Base-by-base conservation (phyloP, 1,139 yeast species). In the Candida pseudocylindracea region DNA sequence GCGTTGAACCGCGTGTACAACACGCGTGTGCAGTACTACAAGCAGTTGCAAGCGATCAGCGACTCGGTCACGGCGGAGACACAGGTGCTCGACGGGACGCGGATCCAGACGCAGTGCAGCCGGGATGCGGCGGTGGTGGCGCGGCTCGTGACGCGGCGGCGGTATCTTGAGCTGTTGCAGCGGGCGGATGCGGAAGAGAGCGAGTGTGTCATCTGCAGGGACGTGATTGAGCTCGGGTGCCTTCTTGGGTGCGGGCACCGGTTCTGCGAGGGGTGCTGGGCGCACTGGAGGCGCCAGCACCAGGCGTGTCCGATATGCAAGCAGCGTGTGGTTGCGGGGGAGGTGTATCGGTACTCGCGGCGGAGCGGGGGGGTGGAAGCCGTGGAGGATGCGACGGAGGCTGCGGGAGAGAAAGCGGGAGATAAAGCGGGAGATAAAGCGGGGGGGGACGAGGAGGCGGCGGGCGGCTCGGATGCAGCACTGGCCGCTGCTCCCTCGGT, bases 221-320 rank as follows among this genome's bases (percentile, higher is more conserved):
- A 69, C 4, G 48, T 63, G 2, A 80, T 83, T 31, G 59, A 68
- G 3, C 58, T 70, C 32, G 96, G 96, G 0, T 64, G 88, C 0
- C 56, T 85, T 37, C 74, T 93, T 0, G 71, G 69, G 12, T 85
- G 96, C 59, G 95, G 95, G 0, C 96, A 85, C 50, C 73, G 72
- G 42, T 85, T 75, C 46, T 85, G 95, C 46, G 65, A 67, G 36
- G 74, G 66, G 2, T 85, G 96, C 48, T 55, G 83, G 29, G 60
- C 53, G 11, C 71, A 63, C 36, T 88, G 98, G 96, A 48, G 75
- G 36, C 45, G 44, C 35, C 55, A 52, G 10, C 62, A 62, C 29
- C 47, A 49, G 7, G 49, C 55, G 1, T 85, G 96, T 49, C 96
- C 96, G 0, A 58, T 81, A 44, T 85, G 96, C 50, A 79, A 80